Evolutionary conservation across 2,329 filamentous ascomycete species (phyloP).

Genomic region (Thermoascus crustaceus): DNA sequence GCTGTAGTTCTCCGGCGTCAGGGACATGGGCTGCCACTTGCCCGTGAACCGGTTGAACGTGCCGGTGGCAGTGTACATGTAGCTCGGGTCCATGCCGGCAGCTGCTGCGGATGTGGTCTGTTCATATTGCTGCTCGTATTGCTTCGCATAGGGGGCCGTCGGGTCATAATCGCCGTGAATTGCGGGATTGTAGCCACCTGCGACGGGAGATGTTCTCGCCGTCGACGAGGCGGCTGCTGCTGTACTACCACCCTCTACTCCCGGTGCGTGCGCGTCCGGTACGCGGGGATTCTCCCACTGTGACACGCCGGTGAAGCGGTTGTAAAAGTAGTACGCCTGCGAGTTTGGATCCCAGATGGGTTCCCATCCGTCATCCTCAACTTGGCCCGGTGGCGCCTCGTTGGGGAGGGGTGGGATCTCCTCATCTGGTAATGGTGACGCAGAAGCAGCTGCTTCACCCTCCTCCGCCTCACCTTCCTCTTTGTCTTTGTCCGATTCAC

Average conservation of each 20-base stretch:
- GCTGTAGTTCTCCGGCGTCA: slow-evolving; percentile 66
- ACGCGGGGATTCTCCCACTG: slow-evolving; percentile 86
- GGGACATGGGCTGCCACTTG: slow-evolving; percentile 61
- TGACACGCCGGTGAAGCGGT: slow-evolving; percentile 63
- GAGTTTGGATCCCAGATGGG: slow-evolving; percentile 64
- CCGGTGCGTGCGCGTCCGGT: slow-evolving; percentile 35
- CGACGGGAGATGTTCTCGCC: slow-evolving; percentile 36
- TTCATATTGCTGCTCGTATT: slow-evolving; percentile 33
- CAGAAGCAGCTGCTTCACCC: slow-evolving; percentile 17
- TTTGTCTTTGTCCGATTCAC: slow-evolving; percentile 10
- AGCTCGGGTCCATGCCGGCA: slow-evolving; percentile 32
- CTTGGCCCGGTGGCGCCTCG: slow-evolving; percentile 41
- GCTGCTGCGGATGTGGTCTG: slow-evolving; percentile 25
- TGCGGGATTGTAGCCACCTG: slow-evolving; percentile 82
- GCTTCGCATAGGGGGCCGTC: slow-evolving; percentile 83
- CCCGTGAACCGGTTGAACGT: slow-evolving; percentile 91
- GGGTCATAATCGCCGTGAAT: slow-evolving; percentile 97
- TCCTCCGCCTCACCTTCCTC: slow-evolving; percentile 13
- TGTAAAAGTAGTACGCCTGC: slow-evolving; percentile 75
- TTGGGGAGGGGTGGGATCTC: slow-evolving; percentile 43
- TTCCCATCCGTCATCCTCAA: slow-evolving; percentile 65
- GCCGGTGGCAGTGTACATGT: slow-evolving; percentile 58
- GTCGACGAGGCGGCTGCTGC: slow-evolving; percentile 25
- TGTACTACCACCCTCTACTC: slow-evolving; percentile 23
- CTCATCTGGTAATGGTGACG: slow-evolving; percentile 35